Conservation (phyloP, 441 rosid genomes). For the Arabidopsis hybrid region DNA sequence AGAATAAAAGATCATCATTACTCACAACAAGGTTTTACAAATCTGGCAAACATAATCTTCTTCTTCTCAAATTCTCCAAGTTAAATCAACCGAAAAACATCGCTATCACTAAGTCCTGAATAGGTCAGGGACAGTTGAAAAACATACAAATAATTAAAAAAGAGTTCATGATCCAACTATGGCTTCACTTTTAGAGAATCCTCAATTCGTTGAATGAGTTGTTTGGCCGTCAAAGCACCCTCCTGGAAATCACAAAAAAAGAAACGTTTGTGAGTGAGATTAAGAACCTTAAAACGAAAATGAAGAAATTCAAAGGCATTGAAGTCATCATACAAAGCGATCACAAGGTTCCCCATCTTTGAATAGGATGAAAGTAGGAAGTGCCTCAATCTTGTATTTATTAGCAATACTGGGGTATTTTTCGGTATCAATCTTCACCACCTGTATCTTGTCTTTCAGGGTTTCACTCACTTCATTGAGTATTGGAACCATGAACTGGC, state of each 20-base stretch:
- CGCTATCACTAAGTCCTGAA: slow-evolving; percentile 15
- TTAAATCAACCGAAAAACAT: slow-evolving; percentile 13
- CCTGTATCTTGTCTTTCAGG: slow-evolving; percentile 72
- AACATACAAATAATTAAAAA: slow-evolving; percentile 6
- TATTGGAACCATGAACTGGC: slow-evolving; percentile 89
- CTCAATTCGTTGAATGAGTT: slow-evolving; percentile 69
- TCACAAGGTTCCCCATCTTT: slow-evolving; percentile 85
- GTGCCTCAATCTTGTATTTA: slow-evolving; percentile 74
- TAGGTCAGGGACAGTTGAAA: slow-evolving; percentile 16
- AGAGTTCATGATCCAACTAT: slow-evolving; percentile 44
- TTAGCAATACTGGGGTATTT: slow-evolving; percentile 84
- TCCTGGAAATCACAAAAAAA: slow-evolving; percentile 51
- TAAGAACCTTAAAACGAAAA: neutral
- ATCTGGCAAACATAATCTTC: slow-evolving; percentile 5
- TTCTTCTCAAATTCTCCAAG: slow-evolving; percentile 12
- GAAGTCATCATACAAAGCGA: slow-evolving; percentile 81
- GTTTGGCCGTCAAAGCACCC: slow-evolving; percentile 77
- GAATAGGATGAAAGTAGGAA: slow-evolving; percentile 90
- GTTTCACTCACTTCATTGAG: slow-evolving; percentile 73
- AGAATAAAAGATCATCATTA: slow-evolving; percentile 30
- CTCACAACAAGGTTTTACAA: slow-evolving; percentile 4
- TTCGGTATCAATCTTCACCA: slow-evolving; percentile 94
- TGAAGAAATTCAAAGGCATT: neutral
- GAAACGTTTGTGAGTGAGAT: neutral
- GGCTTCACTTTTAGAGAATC: slow-evolving; percentile 67